These are phyloP conservation scores for Spongiforma sp. DNA, from an alignment of 1,284 basidiomycete genomes.

Conservation along the genomic window DNA sequence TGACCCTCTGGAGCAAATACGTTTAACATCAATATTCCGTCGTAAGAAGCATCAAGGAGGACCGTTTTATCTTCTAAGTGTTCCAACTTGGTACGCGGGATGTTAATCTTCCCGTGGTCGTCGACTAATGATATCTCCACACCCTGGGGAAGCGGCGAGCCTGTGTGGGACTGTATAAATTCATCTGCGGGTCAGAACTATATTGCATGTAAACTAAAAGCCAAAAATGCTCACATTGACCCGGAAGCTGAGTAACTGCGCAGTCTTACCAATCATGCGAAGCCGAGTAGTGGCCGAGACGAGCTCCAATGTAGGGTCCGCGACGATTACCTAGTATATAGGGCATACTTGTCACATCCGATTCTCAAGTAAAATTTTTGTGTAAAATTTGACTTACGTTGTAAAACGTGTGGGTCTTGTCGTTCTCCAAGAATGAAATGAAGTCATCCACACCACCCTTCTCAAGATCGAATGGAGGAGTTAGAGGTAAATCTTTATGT, in stretches of 20 bases:
- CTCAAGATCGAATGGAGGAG: too few relatives aligned
- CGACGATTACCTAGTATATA: slow-evolving; percentile 11
- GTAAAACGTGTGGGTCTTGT: too few relatives aligned
- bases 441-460: too few relatives aligned
- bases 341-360: too few relatives aligned
- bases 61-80: background rate
- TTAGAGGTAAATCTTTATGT: too few relatives aligned
- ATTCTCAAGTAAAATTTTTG: too few relatives aligned
- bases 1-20: slow-evolving; percentile 3
- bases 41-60: slow-evolving; percentile 1
- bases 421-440: too few relatives aligned
- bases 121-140: slow-evolving; percentile 15
- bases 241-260: background rate
- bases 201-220: background rate
- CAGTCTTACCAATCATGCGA: slow-evolving; percentile 1
- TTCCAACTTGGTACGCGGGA: slow-evolving; percentile 4
- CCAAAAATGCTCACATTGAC: background rate
- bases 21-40: slow-evolving; percentile 14
- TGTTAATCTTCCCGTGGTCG: slow-evolving; percentile 9
- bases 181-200: background rate
- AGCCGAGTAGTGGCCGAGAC: slow-evolving; percentile 11
- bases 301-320: slow-evolving; percentile 16
- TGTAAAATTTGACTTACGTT: too few relatives aligned
- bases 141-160: background rate
- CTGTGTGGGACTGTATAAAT: slow-evolving; percentile 9